Conservation (phyloP, 1,284 basidiomycete species). For the Sanghuangporus sanghuang region DNA sequence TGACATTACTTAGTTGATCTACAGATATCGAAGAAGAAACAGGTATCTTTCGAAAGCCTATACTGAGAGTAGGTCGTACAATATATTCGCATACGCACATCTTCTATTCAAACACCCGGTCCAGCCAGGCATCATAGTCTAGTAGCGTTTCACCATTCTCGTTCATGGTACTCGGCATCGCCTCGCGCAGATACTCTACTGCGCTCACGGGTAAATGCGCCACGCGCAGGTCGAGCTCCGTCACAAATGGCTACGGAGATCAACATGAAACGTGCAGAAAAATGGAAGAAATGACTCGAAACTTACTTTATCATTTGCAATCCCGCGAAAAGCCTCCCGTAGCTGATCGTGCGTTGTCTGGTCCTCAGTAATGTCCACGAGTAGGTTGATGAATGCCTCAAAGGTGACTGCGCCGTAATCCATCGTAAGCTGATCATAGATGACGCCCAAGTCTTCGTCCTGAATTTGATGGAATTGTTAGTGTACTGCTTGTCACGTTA, state of each 20-base stretch:
- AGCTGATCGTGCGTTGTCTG: constrained; percentile 91
- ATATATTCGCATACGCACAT: not conserved
- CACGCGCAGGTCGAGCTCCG: constrained; percentile 87
- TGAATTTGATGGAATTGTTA: constrained; percentile 24
- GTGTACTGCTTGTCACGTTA: not conserved
- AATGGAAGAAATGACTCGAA: constrained; percentile 3
- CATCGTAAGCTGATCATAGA: constrained; percentile 79
- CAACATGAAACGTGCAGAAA: constrained; percentile 9
- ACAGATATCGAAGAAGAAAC: no score
- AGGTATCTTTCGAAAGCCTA: not conserved
- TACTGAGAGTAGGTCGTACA: no score
- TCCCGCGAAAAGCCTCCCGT: constrained; percentile 88
- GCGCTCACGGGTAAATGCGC: constrained; percentile 79
- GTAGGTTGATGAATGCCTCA: constrained; percentile 91
- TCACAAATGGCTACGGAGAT: constrained; percentile 74
- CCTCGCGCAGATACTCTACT: constrained; percentile 80
- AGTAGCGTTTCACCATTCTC: constrained; percentile 62
- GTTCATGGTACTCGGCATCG: constrained; percentile 51
- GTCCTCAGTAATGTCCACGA: constrained; percentile 95
- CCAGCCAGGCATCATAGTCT: constrained; percentile 75
- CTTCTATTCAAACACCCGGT: constrained; percentile 62
- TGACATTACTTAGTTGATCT: not conserved
- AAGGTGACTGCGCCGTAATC: constrained; percentile 89
- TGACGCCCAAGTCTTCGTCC: constrained; percentile 85
- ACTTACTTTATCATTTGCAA: constrained; percentile 84